phyloP scores from a whole-genome alignment of 495 filamentous ascomycete species.

The Aspergillus olivimuriae region DNA sequence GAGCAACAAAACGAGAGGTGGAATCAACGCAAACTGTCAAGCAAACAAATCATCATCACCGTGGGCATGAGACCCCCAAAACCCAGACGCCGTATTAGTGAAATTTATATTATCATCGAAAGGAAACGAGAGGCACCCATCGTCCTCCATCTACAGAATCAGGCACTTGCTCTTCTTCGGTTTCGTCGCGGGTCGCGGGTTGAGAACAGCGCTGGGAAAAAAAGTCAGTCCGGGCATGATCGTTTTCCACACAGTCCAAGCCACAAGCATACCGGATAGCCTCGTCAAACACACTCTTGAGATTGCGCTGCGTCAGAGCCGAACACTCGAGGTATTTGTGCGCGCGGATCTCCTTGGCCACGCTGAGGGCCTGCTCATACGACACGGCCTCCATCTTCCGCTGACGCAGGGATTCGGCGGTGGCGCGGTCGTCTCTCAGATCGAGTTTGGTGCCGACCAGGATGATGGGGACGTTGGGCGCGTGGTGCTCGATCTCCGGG shows the following conservation, averaged over 20 bases:
- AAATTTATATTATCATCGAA: slow-evolving; percentile 32
- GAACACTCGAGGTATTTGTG: slow-evolving; percentile 97
- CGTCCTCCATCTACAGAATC: slow-evolving; percentile 71
- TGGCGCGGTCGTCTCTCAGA: slow-evolving; percentile 82
- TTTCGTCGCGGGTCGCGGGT: slow-evolving; percentile 59
- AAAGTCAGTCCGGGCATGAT: too few species aligned
- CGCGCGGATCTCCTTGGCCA: slow-evolving; percentile 87
- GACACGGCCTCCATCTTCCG: slow-evolving; percentile 89
- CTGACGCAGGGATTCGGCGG: slow-evolving; percentile 65
- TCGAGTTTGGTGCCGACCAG: slow-evolving; percentile 97
- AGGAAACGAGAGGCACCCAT: slow-evolving; percentile 6
- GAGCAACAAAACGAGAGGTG: slow-evolving; percentile 9
- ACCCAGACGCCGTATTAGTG: slow-evolving; percentile 43
- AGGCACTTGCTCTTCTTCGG: slow-evolving; percentile 68
- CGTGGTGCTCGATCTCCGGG: slow-evolving; percentile 95
- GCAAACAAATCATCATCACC: slow-evolving; percentile 30
- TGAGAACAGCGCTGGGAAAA: slow-evolving; percentile 68
- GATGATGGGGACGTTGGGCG: slow-evolving; percentile 92
- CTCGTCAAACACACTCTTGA: slow-evolving; percentile 98
- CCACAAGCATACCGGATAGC: slow-evolving; percentile 91
- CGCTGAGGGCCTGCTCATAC: slow-evolving; percentile 78
- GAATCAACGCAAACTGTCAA: slow-evolving; percentile 14
- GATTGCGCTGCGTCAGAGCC: slow-evolving; percentile 88
- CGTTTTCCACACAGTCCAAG: too few species aligned
- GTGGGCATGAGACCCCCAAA: slow-evolving; percentile 18